Evolutionary conservation across 129 eudicot species (phyloP).

Genomic region (Escallonia herrerae): DNA sequence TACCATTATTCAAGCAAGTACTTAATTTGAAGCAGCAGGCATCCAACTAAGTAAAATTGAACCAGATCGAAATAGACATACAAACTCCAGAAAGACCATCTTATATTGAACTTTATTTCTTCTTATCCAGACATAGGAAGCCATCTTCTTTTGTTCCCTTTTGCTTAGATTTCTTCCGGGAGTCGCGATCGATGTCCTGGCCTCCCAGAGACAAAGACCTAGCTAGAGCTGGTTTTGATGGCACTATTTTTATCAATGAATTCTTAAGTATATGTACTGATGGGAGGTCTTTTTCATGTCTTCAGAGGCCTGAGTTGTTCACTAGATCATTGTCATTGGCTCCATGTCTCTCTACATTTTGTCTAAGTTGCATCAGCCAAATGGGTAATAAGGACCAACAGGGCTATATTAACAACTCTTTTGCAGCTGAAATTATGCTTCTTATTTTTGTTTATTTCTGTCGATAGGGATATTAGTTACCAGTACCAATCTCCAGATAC

Average conservation of each 20-base stretch:
- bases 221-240: not conserved
- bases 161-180: not conserved
- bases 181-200: conserved; percentile 1
- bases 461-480: too few relatives aligned
- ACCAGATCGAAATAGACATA: too few relatives aligned
- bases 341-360: not conserved
- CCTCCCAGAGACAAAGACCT: not conserved
- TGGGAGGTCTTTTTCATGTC: conserved; percentile 6
- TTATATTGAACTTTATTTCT: not conserved
- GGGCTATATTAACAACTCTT: too few relatives aligned
- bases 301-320: too few relatives aligned
- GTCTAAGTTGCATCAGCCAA: too few relatives aligned
- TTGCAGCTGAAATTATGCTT: too few relatives aligned
- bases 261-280: not conserved
- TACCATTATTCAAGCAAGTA: not conserved
- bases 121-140: conserved; percentile 1
- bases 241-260: not conserved
- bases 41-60: too few relatives aligned
- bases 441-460: too few relatives aligned
- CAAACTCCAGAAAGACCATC: not conserved
- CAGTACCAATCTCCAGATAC: too few relatives aligned
- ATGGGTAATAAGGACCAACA: too few relatives aligned
- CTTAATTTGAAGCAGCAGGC: too few relatives aligned
- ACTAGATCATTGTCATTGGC: not conserved
- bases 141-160: not conserved